Evolutionary conservation across 2,329 filamentous ascomycete species (phyloP).

Genomic region (Capronia coronata): DNA sequence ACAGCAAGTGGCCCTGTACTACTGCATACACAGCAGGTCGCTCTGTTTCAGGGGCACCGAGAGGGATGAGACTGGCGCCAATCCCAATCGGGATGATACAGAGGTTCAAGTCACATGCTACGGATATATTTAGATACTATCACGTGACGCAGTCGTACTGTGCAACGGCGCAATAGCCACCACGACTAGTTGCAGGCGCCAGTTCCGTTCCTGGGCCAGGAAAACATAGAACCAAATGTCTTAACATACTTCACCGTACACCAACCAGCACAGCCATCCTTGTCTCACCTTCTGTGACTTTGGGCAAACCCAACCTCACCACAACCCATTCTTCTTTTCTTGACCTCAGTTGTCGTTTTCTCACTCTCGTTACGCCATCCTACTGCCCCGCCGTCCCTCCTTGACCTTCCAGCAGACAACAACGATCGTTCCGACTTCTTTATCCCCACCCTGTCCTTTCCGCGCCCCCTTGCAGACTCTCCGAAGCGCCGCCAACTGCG

Average conservation of each 20-base stretch:
- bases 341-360: background rate
- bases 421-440: background rate
- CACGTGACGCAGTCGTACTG: background rate
- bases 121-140: background rate
- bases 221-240: background rate
- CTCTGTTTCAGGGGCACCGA: conserved; percentile 4
- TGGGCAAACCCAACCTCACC: background rate
- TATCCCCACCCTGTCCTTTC: background rate
- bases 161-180: background rate
- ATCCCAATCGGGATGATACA: too few relatives aligned
- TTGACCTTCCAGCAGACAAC: background rate
- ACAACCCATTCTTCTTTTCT: background rate
- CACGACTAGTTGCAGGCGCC: background rate
- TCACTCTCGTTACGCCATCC: background rate
- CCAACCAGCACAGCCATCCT: background rate
- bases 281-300: background rate
- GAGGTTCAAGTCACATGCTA: background rate
- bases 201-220: background rate
- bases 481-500: background rate
- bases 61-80: background rate
- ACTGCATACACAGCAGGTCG: too few relatives aligned
- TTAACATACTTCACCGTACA: too few relatives aligned
- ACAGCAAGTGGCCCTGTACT: too few relatives aligned
- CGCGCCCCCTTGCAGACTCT: background rate
- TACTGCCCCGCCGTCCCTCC: background rate